Percentiles rank a stretch among this genome's conserved stretches.
These are phyloP conservation scores for Schizochytrium sp. DNA, from an alignment of 108 stramenopile genomes.

Conservation along the genomic window DNA sequence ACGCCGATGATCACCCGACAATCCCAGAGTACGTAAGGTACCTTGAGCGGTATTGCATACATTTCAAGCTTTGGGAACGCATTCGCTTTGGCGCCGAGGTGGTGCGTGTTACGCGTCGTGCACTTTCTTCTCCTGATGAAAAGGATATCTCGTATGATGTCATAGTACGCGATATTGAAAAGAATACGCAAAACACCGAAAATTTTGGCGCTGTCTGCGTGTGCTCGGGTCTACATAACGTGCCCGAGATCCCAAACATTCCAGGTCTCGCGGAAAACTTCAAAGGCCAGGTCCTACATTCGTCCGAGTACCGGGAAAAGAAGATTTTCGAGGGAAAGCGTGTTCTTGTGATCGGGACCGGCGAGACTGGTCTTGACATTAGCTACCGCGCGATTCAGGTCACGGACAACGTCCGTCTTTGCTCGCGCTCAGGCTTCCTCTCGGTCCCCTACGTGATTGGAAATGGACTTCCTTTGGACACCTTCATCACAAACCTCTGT, in stretches of 20 bases:
- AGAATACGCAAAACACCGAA: background rate
- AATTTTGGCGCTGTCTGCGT: background rate
- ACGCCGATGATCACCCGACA: background rate
- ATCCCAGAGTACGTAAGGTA: background rate
- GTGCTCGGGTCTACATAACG: background rate
- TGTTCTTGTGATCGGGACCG: background rate
- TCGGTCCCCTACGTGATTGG: background rate
- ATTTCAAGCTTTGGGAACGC: background rate
- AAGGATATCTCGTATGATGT: no score
- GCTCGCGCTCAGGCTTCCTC: background rate
- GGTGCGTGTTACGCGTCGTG: background rate
- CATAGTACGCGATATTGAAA: no score
- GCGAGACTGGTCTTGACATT: background rate
- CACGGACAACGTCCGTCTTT: background rate
- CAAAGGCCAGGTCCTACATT: background rate
- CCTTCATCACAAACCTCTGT: background rate
- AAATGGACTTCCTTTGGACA: background rate
- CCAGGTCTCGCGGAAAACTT: background rate
- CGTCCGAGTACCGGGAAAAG: background rate
- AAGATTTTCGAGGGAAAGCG: background rate
- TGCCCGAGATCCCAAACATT: background rate
- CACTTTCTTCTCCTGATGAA: no score
- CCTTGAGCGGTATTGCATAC: background rate
- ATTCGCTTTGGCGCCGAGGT: background rate
- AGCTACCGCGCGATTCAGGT: background rate